Base-by-base conservation (phyloP, 345 rosid species). In the Gossypium ekmanianum region DNA sequence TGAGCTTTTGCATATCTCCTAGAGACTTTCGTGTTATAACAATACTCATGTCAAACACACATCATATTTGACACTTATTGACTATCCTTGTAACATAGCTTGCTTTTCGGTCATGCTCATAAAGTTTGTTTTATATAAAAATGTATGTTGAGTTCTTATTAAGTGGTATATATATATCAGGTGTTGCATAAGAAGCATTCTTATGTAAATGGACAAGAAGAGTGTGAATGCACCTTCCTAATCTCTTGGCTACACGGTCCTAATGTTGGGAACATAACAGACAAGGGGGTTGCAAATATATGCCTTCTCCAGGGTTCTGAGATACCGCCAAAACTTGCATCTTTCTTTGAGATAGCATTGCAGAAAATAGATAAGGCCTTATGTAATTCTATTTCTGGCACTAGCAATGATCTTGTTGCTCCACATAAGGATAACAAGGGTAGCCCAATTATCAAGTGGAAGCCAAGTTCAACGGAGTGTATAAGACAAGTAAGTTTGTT, bases 201-300 rank as follows among this genome's bases (percentile, higher is more conserved):
- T 51, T 64, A 78, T 74, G 71, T 7, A 1, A 57, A 77, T 2
- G 88, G 88, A 59, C 82, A 78, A 68, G 89, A 85, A 68, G 79
- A 51, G 61, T 88, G 91, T 61, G 4, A 2, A 58, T 88, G 91
- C 69, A 48, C 43, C n/a, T 88, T 85, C 76, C 9, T 81, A 26
- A 61, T 88, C 26, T n/a, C 20, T 27, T 85, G 86, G 91, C 50
- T 43, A 16, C 89, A 88, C 54, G 89, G 91, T 65, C 88, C 86
- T 3, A 2, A 4, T 24, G 55, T 51, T 9, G 82, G 73, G 18
- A 66, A 8, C 26, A 16, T 76, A 65, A 9, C 43, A 9, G 18
- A 45, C 39, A 84, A 75, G 78, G 81, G 71, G 47, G 61, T 88
- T 11, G 91, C 80, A 57, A 57, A 54, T 68, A 47, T 88, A 22